Base-by-base conservation (phyloP, 1,284 basidiomycete genomes). In the Ustilago trichophora region DNA sequence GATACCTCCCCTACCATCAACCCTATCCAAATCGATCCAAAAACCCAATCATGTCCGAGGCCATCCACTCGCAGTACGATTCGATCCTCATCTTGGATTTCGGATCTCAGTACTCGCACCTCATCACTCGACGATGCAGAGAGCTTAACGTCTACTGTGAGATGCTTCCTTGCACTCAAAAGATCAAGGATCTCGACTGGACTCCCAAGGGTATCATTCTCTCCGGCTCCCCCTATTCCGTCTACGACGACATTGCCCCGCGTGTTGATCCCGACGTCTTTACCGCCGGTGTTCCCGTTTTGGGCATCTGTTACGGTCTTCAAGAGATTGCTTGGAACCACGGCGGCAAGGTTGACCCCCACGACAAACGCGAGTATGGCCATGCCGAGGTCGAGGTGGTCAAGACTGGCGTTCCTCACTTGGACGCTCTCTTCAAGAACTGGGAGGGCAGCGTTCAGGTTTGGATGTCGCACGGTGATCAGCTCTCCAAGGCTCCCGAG, bases 391-490 rank as follows among this genome's bases (percentile, higher is more conserved):
- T 99, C 49, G 85, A 90, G 65, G 86, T 96, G 41, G 85, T 86
- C 63, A 89, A 89, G 80, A 87, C 89, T 41, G 89, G 87, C 19
- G 84, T 84, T 18, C 85, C 82, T 7, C 76, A 80, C 50, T 77
- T 85, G 73, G 80, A 97, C 80, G 87, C 88, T 6, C 84, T 98
- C 52, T 97, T 98, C 75, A 87, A 91, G 60, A 90, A 89, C 13
- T 85, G 98, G 19, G 90, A 91, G 11, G 87, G 89, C 22, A 88
- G 91, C 70, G 88, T 74, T 15, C 55, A 95, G 90, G 95, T 98
- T 32, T 98, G 96, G 96, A 98, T 98, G 96, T 97, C 93, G 29
- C 96, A 98, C 82, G 95, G 95, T 18, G 96, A 98, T 83, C 93
- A 97, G 77, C 87, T 98, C 42, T 90, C 88, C 29, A 87, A 86